Evolutionary conservation across 2,329 filamentous ascomycete genomes (phyloP), one percentile per base, ranked within the genome.

Genomic region (Pseudonectria buxi): DNA sequence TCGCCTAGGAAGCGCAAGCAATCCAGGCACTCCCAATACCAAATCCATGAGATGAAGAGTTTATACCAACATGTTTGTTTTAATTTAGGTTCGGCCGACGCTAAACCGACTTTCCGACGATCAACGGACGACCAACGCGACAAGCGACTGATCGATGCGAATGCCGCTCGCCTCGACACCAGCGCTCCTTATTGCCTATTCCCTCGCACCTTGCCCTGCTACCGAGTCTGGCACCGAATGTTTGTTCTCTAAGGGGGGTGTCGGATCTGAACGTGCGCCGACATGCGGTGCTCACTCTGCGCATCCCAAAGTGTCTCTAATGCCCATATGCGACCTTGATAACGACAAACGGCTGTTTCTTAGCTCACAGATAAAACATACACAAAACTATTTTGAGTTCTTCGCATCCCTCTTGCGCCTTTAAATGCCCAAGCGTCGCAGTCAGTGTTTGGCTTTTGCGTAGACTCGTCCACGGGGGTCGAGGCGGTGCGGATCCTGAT

Each of bases 1-100:
- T 70, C 74, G 76, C 70, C 74, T 83, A 67, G 80, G 76, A 69
- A 74, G 75, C 69, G 40, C 44, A 44, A 48, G 46, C 46, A 51
- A 48, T 44, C 44, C 50, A 45, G 41, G 35, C 44, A 44, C 39
- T 43, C 43, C 50, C 46, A 49, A 39, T 18, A 33, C 34, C 39
- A 49, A 46, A 31, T 43, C 47, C 34, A 52, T 45, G 28, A 38
- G 38, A 35, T 55, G 40, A 49, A 50, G 34, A 46, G 42, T 52
- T 47, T 49, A 78, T 81, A 72, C 81, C 71, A 85, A 81, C 74
- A 43, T 51, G 33, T 47, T 75, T 74, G 71, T 69, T 70, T 72
- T 78, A 84, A 78, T 86, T 73, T 85, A 94, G 87, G 83, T 94
- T 94, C 82, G 86, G 87, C 73, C 85, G 88, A 71, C 86, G 87